Base-by-base conservation (phyloP, 2,329 filamentous ascomycete genomes). In the Colletotrichum sp. region DNA sequence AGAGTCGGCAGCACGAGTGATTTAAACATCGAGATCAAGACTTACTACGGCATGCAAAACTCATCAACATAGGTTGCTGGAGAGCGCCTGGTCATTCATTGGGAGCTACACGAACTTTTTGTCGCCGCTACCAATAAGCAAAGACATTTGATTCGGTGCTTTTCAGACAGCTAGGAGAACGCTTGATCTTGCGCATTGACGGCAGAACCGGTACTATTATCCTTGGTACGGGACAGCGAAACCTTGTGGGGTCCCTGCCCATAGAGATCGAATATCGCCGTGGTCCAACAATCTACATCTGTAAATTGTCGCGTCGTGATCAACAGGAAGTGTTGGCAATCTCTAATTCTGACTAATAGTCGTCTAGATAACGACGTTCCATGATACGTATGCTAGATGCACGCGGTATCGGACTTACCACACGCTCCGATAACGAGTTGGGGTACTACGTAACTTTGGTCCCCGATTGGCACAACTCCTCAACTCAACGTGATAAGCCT, bases 211-310 rank as follows among this genome's bases (percentile, higher is more conserved):
- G n/a, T 52, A 0, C 1, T 13, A 0, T 3, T 52, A 22, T 52
- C 6, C 11, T 52, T 1, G 1, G 11, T 0, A 48, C 4, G 11
- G n/a, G 6, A 48, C 0, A 22, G 2, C 44, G n/a, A 52, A n/a
- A 13, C 12, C 1, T 52, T 1, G 44, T 22, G 0, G 0, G 8
- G 4, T 0, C 6, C n/a, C 12, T 13, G 9, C n/a, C 12, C n/a
- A 22, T 12, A 0, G 44, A 3, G n/a, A 8, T 5, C n/a, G 11
- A 13, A 52, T 11, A 0, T 52, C 4, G 11, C 0, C 12, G n/a
- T 52, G 11, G n/a, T 52, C 1, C 11, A 22, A 6, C 12, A 3
- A 3, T 22, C 5, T 52, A 5, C n/a, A 52, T 22, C 1, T 22
- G 0, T 7, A 22, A 52, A 52, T 22, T 7, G 11, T 48, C 39